Evolutionary conservation across 108 stramenopile species (phyloP).

Genomic region (Licmophora abbreviata): DNA sequence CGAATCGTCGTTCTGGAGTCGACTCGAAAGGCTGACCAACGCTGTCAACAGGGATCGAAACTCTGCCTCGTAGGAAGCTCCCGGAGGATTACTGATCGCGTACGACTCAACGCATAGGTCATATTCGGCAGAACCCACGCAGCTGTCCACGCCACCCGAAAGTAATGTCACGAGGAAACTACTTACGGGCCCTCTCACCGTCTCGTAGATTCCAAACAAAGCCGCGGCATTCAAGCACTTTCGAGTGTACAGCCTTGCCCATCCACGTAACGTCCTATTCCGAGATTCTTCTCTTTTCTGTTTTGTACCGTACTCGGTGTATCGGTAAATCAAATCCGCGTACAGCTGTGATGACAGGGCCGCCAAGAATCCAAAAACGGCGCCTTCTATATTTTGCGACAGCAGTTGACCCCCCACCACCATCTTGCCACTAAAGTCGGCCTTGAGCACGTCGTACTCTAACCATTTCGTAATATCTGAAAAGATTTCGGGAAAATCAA

Average conservation of each 20-base stretch:
- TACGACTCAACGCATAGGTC: conserved; percentile 59
- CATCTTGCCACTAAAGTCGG: conserved; percentile 43
- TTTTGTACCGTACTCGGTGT: conserved; percentile 44
- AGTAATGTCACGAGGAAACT: conserved; percentile 33
- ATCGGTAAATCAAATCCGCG: conserved; percentile 55
- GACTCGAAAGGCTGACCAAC: conserved; percentile 19
- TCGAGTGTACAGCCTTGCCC: conserved; percentile 45
- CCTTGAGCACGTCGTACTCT: conserved; percentile 63
- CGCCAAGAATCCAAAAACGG: conserved; percentile 54
- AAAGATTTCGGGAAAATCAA: conserved; percentile 66
- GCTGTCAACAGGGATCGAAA: conserved; percentile 35
- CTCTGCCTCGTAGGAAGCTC: conserved; percentile 39
- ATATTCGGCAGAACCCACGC: conserved; percentile 48
- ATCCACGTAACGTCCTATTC: conserved; percentile 34
- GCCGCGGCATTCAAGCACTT: conserved; percentile 40
- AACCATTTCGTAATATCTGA: conserved; percentile 73
- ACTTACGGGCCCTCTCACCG: conserved; percentile 36
- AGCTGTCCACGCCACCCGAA: conserved; percentile 58
- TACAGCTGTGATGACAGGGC: conserved; percentile 62
- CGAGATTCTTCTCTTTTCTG: conserved; percentile 39
- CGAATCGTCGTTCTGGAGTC: conserved; percentile 1
- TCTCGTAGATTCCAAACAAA: conserved; percentile 75
- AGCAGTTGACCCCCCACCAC: conserved; percentile 20
- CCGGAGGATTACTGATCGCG: conserved; percentile 42
- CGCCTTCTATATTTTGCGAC: conserved; percentile 39